These are phyloP conservation scores for Apiospora arundinis DNA, from an alignment of 2,329 filamentous ascomycete genomes.

Conservation along the genomic window DNA sequence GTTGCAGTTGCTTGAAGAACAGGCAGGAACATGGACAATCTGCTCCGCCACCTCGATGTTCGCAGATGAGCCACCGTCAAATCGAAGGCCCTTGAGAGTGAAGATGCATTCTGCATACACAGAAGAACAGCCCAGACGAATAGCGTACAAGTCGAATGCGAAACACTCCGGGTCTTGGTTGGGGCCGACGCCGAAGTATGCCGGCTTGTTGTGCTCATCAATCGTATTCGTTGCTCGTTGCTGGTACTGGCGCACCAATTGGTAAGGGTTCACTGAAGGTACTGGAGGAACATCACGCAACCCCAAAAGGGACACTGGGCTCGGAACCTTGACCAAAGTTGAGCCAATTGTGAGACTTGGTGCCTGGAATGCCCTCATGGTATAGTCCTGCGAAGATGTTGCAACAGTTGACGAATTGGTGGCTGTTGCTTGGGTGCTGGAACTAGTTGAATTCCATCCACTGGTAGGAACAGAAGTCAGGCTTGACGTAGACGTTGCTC, in stretches of 20 bases:
- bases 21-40: slow-evolving; percentile 31
- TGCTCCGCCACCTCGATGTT: neutral
- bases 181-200: slow-evolving; percentile 36
- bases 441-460: slow-evolving; percentile 39
- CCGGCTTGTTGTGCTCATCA: slow-evolving; percentile 27
- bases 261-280: slow-evolving; percentile 38
- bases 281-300: slow-evolving; percentile 28
- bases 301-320: neutral
- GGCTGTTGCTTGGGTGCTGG: neutral
- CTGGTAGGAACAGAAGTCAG: slow-evolving; percentile 37
- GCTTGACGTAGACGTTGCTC: slow-evolving; percentile 29
- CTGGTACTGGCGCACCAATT: slow-evolving; percentile 39
- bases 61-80: neutral
- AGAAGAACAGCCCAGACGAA: slow-evolving; percentile 38
- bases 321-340: too few relatives aligned
- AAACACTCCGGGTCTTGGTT: slow-evolving; percentile 27
- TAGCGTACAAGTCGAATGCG: slow-evolving; percentile 24
- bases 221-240: slow-evolving; percentile 33
- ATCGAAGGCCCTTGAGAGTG: slow-evolving; percentile 37
- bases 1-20: slow-evolving; percentile 31
- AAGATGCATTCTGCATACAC: slow-evolving; percentile 35
- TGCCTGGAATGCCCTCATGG: neutral
- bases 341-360: too few relatives aligned
- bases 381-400: neutral
- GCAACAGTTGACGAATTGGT: neutral